Conservation (phyloP, 176 grass and related monocot genomes). For the Ensete glaucum region DNA sequence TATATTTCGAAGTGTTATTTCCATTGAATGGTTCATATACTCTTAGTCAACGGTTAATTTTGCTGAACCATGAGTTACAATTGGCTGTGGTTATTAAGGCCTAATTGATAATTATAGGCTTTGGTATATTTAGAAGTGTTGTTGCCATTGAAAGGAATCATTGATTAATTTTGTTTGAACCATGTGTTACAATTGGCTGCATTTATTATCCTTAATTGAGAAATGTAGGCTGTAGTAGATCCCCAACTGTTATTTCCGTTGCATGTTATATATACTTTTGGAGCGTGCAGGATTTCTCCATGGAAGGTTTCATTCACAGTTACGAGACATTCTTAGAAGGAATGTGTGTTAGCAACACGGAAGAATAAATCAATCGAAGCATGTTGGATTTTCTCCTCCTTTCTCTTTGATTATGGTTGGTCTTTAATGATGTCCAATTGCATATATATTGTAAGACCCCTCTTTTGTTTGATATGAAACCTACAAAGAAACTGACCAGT, state of each 20-base stretch:
- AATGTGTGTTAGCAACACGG: neutral
- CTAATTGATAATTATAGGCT: neutral
- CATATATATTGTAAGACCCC: neutral
- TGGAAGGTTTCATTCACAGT: neutral
- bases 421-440: neutral
- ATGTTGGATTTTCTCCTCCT: neutral
- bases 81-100: neutral
- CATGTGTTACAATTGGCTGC: too few species aligned
- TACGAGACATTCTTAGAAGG: neutral
- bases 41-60: too few species aligned
- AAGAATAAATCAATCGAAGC: neutral
- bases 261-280: neutral
- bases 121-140: neutral
- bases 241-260: neutral
- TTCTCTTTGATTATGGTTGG: neutral
- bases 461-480: too few species aligned
- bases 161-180: too few species aligned
- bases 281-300: neutral
- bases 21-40: neutral
- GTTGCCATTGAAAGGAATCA: neutral
- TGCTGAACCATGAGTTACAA: too few species aligned
- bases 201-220: neutral
- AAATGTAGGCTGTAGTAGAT: neutral
- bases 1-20: neutral
- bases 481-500: too few species aligned